Base-by-base conservation (phyloP, 2,329 filamentous ascomycete species). In the Fusarium verticillioides region DNA sequence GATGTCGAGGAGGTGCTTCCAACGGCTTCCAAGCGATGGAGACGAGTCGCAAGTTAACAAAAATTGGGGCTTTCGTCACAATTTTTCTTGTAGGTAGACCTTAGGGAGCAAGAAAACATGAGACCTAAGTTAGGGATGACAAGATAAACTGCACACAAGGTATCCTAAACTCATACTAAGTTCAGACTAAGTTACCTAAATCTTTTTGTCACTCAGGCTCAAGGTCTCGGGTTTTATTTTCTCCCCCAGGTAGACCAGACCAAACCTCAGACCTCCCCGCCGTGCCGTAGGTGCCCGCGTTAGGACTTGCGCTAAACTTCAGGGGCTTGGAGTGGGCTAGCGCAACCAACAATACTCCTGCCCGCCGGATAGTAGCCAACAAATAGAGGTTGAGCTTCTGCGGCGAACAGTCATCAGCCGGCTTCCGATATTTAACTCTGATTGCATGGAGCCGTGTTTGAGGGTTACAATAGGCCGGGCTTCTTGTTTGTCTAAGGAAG, bases 31-130 rank as follows among this genome's bases (percentile, higher is more conserved):
- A 72, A 57, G 70, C 13, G 40, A 73, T 72, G 60, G 70, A 60
- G 60, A 69, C 65, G 60, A 74, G 67, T 69, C 66, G 61, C 56
- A 68, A 72, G 67, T 66, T 75, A 60, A 70, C 74, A 72, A 77
- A 77, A 78, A 75, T 74, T 44, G 73, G 75, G 72, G 72, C 72
- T 69, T 72, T 75, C 78, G 77, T 79, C 78, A 78, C 78, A 79
- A 76, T 78, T 79, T 79, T 77, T 78, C 74, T 77, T 56, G 13
- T 26, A 34, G 19, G n/a, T 34, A 52, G 18, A 30, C 26, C 12
- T 26, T 26, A 26, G 26, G 26, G 26, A 26, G 26, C 4, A 26
- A 26, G 26, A 26, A 26, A 26, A 26, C 26, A 26, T 26, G 26
- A 26, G 26, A 26, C 26, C 26, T 7, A 26, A 26, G 26, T 26